These are phyloP conservation scores for Cladobotryum protrusum DNA, from an alignment of 2,329 filamentous ascomycete genomes.

Conservation along the genomic window DNA sequence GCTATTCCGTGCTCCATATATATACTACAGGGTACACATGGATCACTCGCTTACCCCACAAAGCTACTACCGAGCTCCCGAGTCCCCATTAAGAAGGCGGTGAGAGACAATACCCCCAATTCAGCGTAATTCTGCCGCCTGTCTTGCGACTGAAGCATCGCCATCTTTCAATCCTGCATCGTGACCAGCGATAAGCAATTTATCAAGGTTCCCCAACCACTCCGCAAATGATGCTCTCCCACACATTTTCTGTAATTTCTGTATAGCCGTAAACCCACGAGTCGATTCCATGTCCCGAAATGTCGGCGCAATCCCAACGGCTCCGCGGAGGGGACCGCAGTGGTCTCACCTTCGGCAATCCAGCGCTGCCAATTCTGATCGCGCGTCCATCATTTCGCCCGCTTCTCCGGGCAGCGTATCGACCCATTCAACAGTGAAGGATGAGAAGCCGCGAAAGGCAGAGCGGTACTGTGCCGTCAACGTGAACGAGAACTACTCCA, in stretches of 20 bases:
- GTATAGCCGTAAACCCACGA: conserved; percentile 12
- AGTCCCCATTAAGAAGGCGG: conserved; percentile 7
- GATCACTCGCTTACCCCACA: too few relatives aligned
- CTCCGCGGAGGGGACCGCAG: conserved; percentile 40
- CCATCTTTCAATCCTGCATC: neutral
- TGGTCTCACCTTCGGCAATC: conserved; percentile 51
- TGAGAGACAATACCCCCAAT: conserved; percentile 1
- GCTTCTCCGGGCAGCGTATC: conserved; percentile 45
- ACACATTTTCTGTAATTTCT: conserved; percentile 3
- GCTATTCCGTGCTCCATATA: too few relatives aligned
- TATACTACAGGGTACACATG: too few relatives aligned
- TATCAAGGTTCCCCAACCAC: neutral
- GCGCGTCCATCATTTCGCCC: conserved; percentile 32
- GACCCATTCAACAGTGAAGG: conserved; percentile 41
- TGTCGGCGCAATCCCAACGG: conserved; percentile 33
- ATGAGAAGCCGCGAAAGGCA: conserved; percentile 26
- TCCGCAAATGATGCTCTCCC: conserved; percentile 11
- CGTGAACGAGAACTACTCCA: conserved; percentile 67
- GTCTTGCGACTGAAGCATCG: conserved; percentile 1
- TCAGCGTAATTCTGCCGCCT: conserved; percentile 12
- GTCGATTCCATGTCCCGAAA: conserved; percentile 34
- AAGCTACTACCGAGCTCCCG: too few relatives aligned
- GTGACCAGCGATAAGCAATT: conserved; percentile 1
- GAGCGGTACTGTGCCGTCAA: conserved; percentile 49
- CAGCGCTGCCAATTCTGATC: conserved; percentile 43